Conservation (phyloP, 1,139 yeast genomes). For the Zygosaccharomyces pseudobailii region DNA sequence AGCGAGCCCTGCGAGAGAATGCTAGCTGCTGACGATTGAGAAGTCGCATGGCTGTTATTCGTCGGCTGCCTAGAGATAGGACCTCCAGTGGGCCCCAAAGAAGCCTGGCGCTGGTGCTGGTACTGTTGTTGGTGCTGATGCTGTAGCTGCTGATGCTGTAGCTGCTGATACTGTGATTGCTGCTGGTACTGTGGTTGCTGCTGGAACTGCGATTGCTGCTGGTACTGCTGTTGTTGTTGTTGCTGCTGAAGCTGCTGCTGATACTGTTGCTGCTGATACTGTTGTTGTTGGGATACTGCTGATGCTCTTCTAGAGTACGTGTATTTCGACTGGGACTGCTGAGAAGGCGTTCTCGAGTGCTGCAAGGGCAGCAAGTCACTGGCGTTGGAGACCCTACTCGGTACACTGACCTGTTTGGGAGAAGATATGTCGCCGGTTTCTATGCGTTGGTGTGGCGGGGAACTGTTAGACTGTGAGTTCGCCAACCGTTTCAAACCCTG, state of each 20-base stretch:
- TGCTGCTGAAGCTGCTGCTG: constrained; percentile 15
- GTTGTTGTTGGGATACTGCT: constrained; percentile 10
- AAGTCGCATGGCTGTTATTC: constrained; percentile 16
- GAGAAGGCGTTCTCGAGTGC: constrained; percentile 22
- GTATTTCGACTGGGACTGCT: constrained; percentile 26
- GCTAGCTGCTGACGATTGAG: constrained; percentile 23
- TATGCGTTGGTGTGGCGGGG: constrained; percentile 8
- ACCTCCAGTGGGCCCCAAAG: neutral
- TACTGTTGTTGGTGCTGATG: constrained; percentile 15
- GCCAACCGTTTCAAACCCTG: constrained; percentile 19
- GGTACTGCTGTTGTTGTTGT: no score
- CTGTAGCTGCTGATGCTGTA: no score
- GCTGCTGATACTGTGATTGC: constrained; percentile 15
- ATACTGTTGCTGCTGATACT: constrained; percentile 10
- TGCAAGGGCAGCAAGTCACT: constrained; percentile 24
- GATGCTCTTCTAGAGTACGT: constrained; percentile 31
- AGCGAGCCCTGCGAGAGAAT: constrained; percentile 28
- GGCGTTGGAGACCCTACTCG: constrained; percentile 17
- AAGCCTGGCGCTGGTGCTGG: constrained; percentile 7
- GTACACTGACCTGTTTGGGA: constrained; percentile 18
- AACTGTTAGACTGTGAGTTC: constrained; percentile 8
- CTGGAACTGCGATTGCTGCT: constrained; percentile 14
- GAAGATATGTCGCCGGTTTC: constrained; percentile 19
- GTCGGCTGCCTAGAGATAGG: constrained; percentile 24
- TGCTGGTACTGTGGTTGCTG: constrained; percentile 3